phyloP scores from a whole-genome alignment of 2,329 filamentous ascomycete genomes.

The Chaetothyriales sp. region DNA sequence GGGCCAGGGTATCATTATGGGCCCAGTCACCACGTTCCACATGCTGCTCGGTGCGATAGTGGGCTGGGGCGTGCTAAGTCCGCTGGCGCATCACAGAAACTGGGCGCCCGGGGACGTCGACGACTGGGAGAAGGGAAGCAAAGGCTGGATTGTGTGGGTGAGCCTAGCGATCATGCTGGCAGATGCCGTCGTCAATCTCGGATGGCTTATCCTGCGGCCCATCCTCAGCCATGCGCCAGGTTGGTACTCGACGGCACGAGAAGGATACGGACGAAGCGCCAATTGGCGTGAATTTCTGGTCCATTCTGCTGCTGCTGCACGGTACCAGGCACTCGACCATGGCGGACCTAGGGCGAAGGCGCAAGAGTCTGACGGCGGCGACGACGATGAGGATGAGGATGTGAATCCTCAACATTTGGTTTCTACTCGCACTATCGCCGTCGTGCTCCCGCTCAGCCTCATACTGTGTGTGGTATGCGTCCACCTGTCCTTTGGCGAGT shows the following conservation, averaged over 20 bases:
- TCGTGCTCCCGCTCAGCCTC: slow-evolving; percentile 66
- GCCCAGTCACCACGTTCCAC: slow-evolving; percentile 81
- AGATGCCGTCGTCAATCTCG: slow-evolving; percentile 77
- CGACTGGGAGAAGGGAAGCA: slow-evolving; percentile 85
- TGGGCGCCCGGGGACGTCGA: slow-evolving; percentile 82
- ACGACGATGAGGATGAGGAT: slow-evolving; percentile 46
- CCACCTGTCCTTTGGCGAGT: slow-evolving; percentile 65
- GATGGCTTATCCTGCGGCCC: slow-evolving; percentile 59
- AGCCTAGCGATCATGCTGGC: slow-evolving; percentile 93
- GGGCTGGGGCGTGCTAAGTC: slow-evolving; percentile 84
- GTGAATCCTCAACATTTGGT: slow-evolving; percentile 75
- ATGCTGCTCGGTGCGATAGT: slow-evolving; percentile 84
- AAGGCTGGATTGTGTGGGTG: slow-evolving; percentile 98
- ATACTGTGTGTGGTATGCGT: slow-evolving; percentile 68
- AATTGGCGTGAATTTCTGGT: slow-evolving; percentile 13
- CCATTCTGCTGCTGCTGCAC: no score
- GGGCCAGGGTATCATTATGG: slow-evolving; percentile 97
- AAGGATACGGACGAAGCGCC: slow-evolving; percentile 9
- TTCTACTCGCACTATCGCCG: slow-evolving; percentile 52
- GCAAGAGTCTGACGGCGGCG: slow-evolving; percentile 1
- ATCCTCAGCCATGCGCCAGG: slow-evolving; percentile 36
- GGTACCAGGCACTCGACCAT: background rate
- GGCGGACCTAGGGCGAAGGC: slow-evolving; percentile 4
- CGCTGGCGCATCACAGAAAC: slow-evolving; percentile 66
- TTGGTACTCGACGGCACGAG: slow-evolving; percentile 17